A percentile compares a stretch with the other conserved stretches of the same genome.
Conservation (phyloP, 2,329 filamentous ascomycete species). For the Cladophialophora immunda region DNA sequence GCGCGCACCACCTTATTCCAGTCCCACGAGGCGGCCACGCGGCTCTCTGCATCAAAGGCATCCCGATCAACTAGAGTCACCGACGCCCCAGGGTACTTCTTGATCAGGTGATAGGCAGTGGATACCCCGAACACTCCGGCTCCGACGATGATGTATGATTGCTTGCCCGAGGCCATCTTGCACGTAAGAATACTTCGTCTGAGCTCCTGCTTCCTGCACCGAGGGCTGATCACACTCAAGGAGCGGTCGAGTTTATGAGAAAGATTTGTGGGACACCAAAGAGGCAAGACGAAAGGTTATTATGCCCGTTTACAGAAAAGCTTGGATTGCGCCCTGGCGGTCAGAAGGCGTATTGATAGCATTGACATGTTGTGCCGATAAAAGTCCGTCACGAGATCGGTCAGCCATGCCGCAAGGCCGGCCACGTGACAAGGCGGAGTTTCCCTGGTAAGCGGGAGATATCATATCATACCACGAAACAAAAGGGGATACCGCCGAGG, state of each 20-base stretch:
- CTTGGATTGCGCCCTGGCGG: neutral
- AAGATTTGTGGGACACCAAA: slow-evolving; percentile 5
- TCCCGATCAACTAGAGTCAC: slow-evolving; percentile 56
- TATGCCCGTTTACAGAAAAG: slow-evolving; percentile 1
- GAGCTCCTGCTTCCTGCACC: neutral
- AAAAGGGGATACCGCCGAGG: neutral
- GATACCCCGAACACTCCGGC: slow-evolving; percentile 62
- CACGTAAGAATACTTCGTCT: neutral
- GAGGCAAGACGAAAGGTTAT: slow-evolving; percentile 2
- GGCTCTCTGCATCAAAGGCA: slow-evolving; percentile 48
- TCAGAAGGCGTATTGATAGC: neutral
- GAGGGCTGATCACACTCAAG: neutral
- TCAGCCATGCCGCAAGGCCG: neutral
- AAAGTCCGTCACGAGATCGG: slow-evolving; percentile 5
- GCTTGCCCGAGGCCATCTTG: slow-evolving; percentile 9
- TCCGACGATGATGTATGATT: slow-evolving; percentile 54
- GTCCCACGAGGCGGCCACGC: slow-evolving; percentile 43
- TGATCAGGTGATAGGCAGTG: slow-evolving; percentile 62
- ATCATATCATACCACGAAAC: no score
- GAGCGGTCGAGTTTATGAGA: slow-evolving; percentile 1
- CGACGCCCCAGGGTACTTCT: slow-evolving; percentile 57
- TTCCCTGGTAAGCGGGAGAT: neutral
- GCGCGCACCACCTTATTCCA: slow-evolving; percentile 42
- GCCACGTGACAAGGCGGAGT: neutral
- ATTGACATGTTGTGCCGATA: neutral